These are phyloP conservation scores for Phytopythium delawarense DNA, from an alignment of 352 stramenopile species.

Conservation along the genomic window DNA sequence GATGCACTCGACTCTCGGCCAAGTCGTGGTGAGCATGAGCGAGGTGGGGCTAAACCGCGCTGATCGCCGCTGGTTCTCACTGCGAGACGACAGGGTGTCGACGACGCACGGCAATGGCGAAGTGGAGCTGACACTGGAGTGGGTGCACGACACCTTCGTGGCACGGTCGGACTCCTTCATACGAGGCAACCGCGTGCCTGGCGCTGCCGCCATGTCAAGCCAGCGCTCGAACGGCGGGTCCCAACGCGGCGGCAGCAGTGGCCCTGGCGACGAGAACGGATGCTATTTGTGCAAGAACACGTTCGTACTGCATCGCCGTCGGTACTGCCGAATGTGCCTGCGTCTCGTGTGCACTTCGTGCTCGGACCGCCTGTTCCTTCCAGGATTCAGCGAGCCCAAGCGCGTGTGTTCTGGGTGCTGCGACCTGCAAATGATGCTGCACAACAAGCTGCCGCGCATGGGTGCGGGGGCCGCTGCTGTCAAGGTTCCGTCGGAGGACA, in stretches of 20 bases:
- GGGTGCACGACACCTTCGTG: slow-evolving; percentile 89
- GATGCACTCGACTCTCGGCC: slow-evolving; percentile 68
- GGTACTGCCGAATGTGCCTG: slow-evolving; percentile 86
- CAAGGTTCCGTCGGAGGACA: slow-evolving; percentile 46
- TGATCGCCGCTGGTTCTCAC: slow-evolving; percentile 74
- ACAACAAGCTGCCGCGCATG: slow-evolving; percentile 79
- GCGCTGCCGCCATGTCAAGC: neutral
- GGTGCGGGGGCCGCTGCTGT: slow-evolving; percentile 15
- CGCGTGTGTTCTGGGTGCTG: slow-evolving; percentile 82
- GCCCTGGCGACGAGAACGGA: slow-evolving; percentile 36
- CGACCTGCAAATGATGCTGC: slow-evolving; percentile 86
- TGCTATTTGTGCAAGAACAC: slow-evolving; percentile 84
- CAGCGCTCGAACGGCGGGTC: slow-evolving; percentile 4
- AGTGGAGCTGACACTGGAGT: slow-evolving; percentile 87
- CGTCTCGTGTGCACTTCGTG: slow-evolving; percentile 81
- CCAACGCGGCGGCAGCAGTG: slow-evolving; percentile 14
- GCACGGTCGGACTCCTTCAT: slow-evolving; percentile 84
- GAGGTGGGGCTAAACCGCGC: slow-evolving; percentile 79
- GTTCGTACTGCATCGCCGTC: slow-evolving; percentile 74
- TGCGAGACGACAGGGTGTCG: slow-evolving; percentile 66
- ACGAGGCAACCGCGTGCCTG: slow-evolving; percentile 47
- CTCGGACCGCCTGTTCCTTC: slow-evolving; percentile 81
- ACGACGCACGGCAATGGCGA: slow-evolving; percentile 71
- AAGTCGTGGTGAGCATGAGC: slow-evolving; percentile 71
- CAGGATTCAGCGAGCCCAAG: slow-evolving; percentile 85